phyloP scores from a whole-genome alignment of 306 rosid genomes.

The Casuarina glauca region DNA sequence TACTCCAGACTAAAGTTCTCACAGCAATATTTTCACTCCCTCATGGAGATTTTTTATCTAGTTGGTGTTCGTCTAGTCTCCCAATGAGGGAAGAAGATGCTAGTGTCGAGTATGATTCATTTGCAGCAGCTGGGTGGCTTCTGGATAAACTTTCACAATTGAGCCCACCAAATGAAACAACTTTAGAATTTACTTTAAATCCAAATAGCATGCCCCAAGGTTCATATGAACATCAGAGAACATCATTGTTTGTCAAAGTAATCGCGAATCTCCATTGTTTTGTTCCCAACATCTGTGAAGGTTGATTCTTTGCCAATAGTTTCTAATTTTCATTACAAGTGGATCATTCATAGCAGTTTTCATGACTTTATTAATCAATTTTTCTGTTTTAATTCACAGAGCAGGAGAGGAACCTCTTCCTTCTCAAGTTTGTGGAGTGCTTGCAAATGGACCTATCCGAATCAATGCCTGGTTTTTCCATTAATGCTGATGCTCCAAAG shows the following conservation, averaged over 20 bases:
- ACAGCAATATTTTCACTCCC: constrained; percentile 81
- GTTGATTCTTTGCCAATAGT: constrained; percentile 48
- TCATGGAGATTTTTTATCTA: constrained; percentile 79
- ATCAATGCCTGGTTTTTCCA: constrained; percentile 66
- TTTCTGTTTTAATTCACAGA: constrained; percentile 55
- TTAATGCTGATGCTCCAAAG: constrained; percentile 59
- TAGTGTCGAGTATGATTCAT: constrained; percentile 73
- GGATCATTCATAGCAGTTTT: constrained; percentile 24
- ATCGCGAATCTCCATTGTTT: constrained; percentile 99
- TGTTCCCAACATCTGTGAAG: constrained; percentile 87
- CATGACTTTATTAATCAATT: constrained; percentile 24
- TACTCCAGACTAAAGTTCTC: constrained; percentile 82
- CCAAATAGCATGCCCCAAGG: constrained; percentile 59
- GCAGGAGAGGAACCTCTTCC: constrained; percentile 85
- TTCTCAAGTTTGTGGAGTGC: constrained; percentile 78
- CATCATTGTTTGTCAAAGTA: constrained; percentile 87
- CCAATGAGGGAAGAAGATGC: constrained; percentile 78
- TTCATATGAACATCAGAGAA: constrained; percentile 83
- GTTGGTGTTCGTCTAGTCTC: constrained; percentile 94
- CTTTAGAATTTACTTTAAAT: constrained; percentile 54
- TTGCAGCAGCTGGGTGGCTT: constrained; percentile 89
- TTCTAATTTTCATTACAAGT: constrained; percentile 21
- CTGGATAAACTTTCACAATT: constrained; percentile 55
- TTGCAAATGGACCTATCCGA: constrained; percentile 66
- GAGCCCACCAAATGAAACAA: constrained; percentile 34